A percentile compares a stretch with the other conserved stretches of the same genome.
phyloP scores from a whole-genome alignment of 257 asterid genomes.

The Rhazya stricta region DNA sequence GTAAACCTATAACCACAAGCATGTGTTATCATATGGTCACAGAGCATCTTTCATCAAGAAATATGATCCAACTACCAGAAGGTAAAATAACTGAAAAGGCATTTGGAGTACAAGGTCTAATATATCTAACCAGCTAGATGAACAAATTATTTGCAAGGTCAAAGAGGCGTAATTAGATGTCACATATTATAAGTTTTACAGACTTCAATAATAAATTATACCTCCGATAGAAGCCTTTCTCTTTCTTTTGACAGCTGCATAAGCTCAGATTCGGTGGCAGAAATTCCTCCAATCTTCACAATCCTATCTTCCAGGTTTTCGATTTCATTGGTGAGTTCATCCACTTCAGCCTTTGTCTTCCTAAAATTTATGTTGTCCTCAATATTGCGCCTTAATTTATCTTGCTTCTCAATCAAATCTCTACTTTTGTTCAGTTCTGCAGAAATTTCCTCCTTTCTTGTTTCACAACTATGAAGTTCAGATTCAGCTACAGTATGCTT shows the following conservation, averaged over 20 bases:
- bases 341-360: constrained; percentile 61
- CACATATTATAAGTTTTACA: background rate
- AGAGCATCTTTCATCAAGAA: background rate
- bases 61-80: background rate
- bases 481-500: constrained; percentile 48
- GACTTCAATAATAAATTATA: constrained; percentile 22
- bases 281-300: constrained; percentile 58
- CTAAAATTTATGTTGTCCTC: constrained; percentile 79
- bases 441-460: constrained; percentile 49
- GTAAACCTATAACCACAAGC: background rate
- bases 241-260: constrained; percentile 63
- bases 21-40: background rate
- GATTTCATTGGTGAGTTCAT: constrained; percentile 60
- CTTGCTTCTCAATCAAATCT: constrained; percentile 52
- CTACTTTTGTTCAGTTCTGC: constrained; percentile 50
- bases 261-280: constrained; percentile 58
- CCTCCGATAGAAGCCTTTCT: constrained; percentile 87
- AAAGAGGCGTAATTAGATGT: background rate
- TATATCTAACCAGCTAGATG: background rate
- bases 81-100: background rate
- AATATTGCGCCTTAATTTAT: constrained; percentile 56
- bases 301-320: constrained; percentile 70
- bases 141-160: background rate
- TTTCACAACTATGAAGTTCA: constrained; percentile 45
- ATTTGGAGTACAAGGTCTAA: background rate